Base-by-base conservation (phyloP, 176 grass and related monocot genomes). In the Ensete ventricosum region DNA sequence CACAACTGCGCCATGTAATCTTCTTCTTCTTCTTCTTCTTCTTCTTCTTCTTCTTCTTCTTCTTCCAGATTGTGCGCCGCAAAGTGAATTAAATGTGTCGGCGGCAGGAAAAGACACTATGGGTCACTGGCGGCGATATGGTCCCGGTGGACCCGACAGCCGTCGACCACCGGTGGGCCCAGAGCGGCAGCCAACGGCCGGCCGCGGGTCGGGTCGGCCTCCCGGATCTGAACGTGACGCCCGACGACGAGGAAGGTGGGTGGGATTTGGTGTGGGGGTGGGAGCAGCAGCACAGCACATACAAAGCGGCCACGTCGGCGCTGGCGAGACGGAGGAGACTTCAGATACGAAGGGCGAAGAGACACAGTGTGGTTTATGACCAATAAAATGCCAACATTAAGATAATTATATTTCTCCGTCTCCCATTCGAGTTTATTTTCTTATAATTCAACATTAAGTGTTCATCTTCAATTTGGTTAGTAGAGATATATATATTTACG, bases 241-340 rank as follows among this genome's bases (percentile, higher is more conserved):
- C 16, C 2, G 23, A 50, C 34, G 23, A 69, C 34, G 21, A 11
- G 13, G 17, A 9, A 6, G 25, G 0, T 0, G 11, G 20, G 48
- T 26, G 12, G 48, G 67, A 70, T 70, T 3, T 1, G 67, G 16
- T 70, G 67, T 43, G 67, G 67, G 34, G 43, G 43, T 51, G 9
- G 43, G 3, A 50, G 14, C 67, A 20, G 43, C 67, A 70, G 9
- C 67, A 9, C 17, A 20, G 50, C 43, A 43, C 67, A 0, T 51
- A 21, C 67, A 70, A 14, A 70, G 19, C 67, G 4, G 67, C 67
- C 67, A 70, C 67, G 67, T 70, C 67, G 63, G 24, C 63, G 3
- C 17, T 70, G 67, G 43, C 48, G 67, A 70, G 67, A 48, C 19
- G 16, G 67, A 19, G 67, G 16, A 14, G 67, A 20, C 17, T 70